Evolutionary conservation across 257 asterid species (phyloP).

Genomic region (Solanum sejunctum): DNA sequence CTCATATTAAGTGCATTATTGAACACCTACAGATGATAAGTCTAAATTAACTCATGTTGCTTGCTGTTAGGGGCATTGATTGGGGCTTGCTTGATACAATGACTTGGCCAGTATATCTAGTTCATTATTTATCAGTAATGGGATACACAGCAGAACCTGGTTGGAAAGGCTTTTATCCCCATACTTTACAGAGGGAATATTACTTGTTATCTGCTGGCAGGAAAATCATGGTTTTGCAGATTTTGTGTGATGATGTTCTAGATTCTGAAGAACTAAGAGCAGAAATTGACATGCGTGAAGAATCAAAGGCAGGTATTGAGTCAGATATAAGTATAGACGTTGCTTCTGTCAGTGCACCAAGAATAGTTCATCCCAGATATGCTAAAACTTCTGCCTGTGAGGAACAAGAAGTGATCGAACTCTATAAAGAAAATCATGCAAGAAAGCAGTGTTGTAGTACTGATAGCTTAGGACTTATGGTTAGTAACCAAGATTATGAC

Average conservation of each 20-base stretch:
- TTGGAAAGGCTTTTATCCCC: constrained; percentile 56
- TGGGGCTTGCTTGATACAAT: constrained; percentile 80
- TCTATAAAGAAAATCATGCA: constrained; percentile 24
- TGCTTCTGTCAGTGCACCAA: constrained; percentile 31
- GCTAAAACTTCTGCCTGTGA: constrained; percentile 42
- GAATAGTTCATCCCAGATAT: constrained; percentile 57
- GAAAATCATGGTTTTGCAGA: constrained; percentile 59
- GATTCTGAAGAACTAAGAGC: constrained; percentile 64
- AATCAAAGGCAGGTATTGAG: constrained; percentile 46
- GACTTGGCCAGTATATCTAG: constrained; percentile 75
- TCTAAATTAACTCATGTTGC: neutral
- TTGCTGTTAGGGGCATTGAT: constrained; percentile 45
- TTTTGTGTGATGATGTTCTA: constrained; percentile 62
- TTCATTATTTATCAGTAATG: constrained; percentile 50
- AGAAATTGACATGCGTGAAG: constrained; percentile 59
- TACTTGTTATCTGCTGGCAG: constrained; percentile 55
- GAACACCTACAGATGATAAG: neutral
- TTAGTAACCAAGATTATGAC: constrained; percentile 18
- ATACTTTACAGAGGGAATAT: constrained; percentile 59
- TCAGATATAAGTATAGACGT: constrained; percentile 22
- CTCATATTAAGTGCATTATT: neutral
- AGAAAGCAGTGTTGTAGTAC: constrained; percentile 8
- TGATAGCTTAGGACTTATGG: constrained; percentile 19
- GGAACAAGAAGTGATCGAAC: constrained; percentile 23
- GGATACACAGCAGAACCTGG: constrained; percentile 39